Base-by-base conservation (phyloP, 2,329 filamentous ascomycete genomes). In the Geosmithia putterillii region DNA sequence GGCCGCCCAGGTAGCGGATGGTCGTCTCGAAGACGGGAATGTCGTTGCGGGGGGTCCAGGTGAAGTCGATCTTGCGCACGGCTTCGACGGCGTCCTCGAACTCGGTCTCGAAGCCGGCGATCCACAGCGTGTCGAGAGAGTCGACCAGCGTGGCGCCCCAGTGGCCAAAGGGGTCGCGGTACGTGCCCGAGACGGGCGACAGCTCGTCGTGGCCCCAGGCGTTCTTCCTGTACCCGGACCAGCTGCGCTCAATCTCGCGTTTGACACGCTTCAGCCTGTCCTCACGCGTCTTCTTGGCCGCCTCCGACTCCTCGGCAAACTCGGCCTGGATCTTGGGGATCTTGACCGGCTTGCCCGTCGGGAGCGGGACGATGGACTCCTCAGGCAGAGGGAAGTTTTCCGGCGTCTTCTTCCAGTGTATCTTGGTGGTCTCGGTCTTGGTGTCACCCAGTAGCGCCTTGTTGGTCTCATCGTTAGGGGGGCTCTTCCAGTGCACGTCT, bases 1-100 rank as follows among this genome's bases (percentile, higher is more conserved):
- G 66, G 1, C 90, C 90, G 25, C 90, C 90, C 4, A 96, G 70
- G 54, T 95, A 95, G 42, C 90, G 79, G 55, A 96, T 95, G 10
- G 81, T 86, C 1, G 88, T 94, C 62, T 95, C 89, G 52, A 95
- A 95, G 7, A 94, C 72, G n/a, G 87, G 88, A 39, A 95, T 92
- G 40, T 84, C 76, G 34, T 63, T 57, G 41, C 80, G 70, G 14
- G 61, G 57, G 3, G 77, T 81, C 10, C 75, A 83, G 3, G 85
- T 92, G 53, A 95, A 95, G 60, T 95, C 87, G 45, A 95, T 90
- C 6, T 74, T 62, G 45, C 71, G 71, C 19, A 89, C 77, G 3
- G 73, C 79, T 42, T 75, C 70, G 38, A 85, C 77, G 2, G 86
- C 87, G 47, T 86, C 80, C 46, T 86, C 77, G 53, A 94, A 94